Evolutionary conservation across 192 early-diverging fungal species (phyloP).

Genomic region (Coemansia sp.): DNA sequence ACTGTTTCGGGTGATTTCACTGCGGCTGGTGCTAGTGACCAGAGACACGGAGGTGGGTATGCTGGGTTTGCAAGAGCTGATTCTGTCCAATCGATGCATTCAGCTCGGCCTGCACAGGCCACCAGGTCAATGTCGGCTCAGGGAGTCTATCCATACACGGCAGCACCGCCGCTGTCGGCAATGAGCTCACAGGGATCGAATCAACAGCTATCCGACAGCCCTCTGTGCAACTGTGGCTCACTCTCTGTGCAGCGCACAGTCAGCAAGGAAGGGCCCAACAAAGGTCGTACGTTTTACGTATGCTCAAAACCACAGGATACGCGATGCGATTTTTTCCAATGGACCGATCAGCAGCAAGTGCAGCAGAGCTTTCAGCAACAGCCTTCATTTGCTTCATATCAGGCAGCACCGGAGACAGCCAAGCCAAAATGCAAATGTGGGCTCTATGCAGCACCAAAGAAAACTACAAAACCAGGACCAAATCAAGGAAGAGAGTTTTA

Average conservation of each 20-base stretch:
- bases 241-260: slow-evolving; percentile 39
- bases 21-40: background rate
- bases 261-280: slow-evolving; percentile 54
- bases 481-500: slow-evolving; percentile 57
- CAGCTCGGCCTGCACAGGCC: background rate
- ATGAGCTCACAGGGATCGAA: too few relatives aligned
- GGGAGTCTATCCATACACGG: slow-evolving; percentile 10
- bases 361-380: too few relatives aligned
- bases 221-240: slow-evolving; percentile 47
- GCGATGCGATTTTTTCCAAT: slow-evolving; percentile 57
- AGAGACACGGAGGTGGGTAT: too few relatives aligned
- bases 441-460: slow-evolving; percentile 29
- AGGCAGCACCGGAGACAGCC: background rate
- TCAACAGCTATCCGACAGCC: slow-evolving; percentile 4
- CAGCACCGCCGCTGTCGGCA: background rate
- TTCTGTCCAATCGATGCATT: background rate
- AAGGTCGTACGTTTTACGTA: slow-evolving; percentile 54
- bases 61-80: too few relatives aligned
- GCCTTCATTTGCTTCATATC: slow-evolving; percentile 1
- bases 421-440: slow-evolving; percentile 55
- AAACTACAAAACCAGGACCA: slow-evolving; percentile 3
- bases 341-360: slow-evolving; percentile 59
- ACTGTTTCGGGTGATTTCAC: background rate
- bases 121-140: background rate
- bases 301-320: slow-evolving; percentile 40